These are phyloP conservation scores for Colletotrichum cuscutae DNA, from an alignment of 2,329 filamentous ascomycete species.

Conservation along the genomic window DNA sequence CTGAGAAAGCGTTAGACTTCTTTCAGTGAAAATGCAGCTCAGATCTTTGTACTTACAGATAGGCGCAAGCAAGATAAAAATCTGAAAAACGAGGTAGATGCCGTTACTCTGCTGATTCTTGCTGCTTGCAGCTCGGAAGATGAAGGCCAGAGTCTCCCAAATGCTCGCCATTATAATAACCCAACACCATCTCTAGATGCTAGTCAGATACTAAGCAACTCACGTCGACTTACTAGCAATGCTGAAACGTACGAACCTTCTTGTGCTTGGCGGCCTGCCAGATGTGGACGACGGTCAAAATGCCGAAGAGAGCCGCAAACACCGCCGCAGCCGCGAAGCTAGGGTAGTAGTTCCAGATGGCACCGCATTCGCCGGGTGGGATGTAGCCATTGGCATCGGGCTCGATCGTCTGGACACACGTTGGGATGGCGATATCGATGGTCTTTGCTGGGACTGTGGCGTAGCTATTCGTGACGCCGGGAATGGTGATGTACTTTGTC, in stretches of 20 bases:
- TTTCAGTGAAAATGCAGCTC: no score
- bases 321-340: slow-evolving; percentile 43
- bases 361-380: slow-evolving; percentile 43
- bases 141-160: slow-evolving; percentile 44
- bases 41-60: slow-evolving; percentile 37
- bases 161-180: slow-evolving; percentile 48
- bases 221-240: no score
- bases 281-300: slow-evolving; percentile 34
- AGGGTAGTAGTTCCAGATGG: slow-evolving; percentile 47
- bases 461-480: slow-evolving; percentile 41
- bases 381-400: slow-evolving; percentile 47
- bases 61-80: slow-evolving; percentile 44
- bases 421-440: slow-evolving; percentile 44
- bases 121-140: slow-evolving; percentile 42
- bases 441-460: slow-evolving; percentile 45
- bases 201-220: background rate
- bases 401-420: slow-evolving; percentile 47
- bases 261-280: slow-evolving; percentile 39
- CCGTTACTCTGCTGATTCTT: slow-evolving; percentile 40
- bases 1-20: slow-evolving; percentile 32
- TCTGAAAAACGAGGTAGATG: slow-evolving; percentile 40
- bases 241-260: slow-evolving; percentile 36
- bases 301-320: slow-evolving; percentile 42
- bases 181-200: slow-evolving; percentile 45
- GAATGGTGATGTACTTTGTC: slow-evolving; percentile 42